Evolutionary conservation across 2,329 filamentous ascomycete species (phyloP).

Genomic region (Diaporthe batatas): DNA sequence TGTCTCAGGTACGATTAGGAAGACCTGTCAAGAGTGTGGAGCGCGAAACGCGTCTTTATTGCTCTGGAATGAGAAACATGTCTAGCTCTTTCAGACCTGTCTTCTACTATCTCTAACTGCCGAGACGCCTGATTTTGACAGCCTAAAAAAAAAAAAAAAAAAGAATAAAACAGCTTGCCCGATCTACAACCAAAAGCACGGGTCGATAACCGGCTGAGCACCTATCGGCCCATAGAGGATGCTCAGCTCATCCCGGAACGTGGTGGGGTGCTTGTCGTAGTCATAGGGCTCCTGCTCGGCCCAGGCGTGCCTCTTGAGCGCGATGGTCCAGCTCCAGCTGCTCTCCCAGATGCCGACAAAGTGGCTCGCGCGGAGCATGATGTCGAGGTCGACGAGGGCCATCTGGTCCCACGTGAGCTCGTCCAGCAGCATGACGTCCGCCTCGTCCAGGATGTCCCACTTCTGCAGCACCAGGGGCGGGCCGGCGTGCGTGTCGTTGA

Average conservation of each 20-base stretch:
- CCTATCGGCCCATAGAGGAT: constrained; percentile 20
- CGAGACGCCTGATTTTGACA: neutral
- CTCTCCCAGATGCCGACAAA: constrained; percentile 43
- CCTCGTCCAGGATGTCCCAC: constrained; percentile 40
- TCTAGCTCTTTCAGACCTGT: neutral
- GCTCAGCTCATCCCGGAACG: constrained; percentile 39
- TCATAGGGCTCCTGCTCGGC: constrained; percentile 27
- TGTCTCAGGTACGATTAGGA: neutral
- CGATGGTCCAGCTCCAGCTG: constrained; percentile 41
- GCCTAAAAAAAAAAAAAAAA: too few relatives aligned
- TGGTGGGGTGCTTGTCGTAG: constrained; percentile 24
- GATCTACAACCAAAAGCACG: constrained; percentile 34
- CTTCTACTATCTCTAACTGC: neutral
- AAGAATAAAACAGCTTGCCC: neutral
- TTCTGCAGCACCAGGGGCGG: constrained; percentile 38
- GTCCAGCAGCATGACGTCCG: constrained; percentile 39
- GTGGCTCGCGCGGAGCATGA: constrained; percentile 40
- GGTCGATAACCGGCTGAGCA: constrained; percentile 37
- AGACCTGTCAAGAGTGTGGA: neutral
- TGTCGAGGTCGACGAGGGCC: constrained; percentile 41
- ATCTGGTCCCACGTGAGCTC: constrained; percentile 41
- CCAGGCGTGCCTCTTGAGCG: constrained; percentile 40
- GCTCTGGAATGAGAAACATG: constrained; percentile 12
- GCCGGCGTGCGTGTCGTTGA: constrained; percentile 21
- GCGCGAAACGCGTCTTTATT: neutral